Base-by-base conservation (phyloP, 805 yeast genomes). In the Candida caryicola region DNA sequence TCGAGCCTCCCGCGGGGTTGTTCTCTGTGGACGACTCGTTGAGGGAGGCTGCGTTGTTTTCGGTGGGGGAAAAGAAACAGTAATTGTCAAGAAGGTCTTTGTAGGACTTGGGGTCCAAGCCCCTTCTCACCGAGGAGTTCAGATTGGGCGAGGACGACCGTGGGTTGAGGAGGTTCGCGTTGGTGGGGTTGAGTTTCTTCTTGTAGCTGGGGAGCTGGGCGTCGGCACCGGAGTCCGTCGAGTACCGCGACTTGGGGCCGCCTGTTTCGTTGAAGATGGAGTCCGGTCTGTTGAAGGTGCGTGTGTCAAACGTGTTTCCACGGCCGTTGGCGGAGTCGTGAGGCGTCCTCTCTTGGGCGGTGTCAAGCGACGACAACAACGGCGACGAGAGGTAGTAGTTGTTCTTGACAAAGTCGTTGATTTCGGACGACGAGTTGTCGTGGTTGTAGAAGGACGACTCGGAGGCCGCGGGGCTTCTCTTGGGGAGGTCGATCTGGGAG, bases 11-110 rank as follows among this genome's bases (percentile, higher is more conserved):
- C 25, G 19, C 23, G n/a, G 28, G 8, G 12, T 30, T 23, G 17
- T 21, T 23, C 18, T n/a, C 18, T 23, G 36, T 17, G 8, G 17
- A 7, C 6, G 14, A 17, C 9, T 43, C 12, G 10, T 36, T 43
- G 13, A 41, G 15, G 15, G 33, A 16, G 8, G 36, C 53, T 16
- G 47, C 43, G 15, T 51, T 47, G 25, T 46, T 49, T 6, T 41
- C 42, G n/a, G 45, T 32, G n/a, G 49, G 47, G 3, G 62, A 49
- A 39, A 74, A 81, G 49, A 81, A 81, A 47, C 87, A 81, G 50
- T 77, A 81, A 19, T 75, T 71, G 34, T 79, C 79, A 36, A 81
- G 57, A 15, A 81, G 57, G 41, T 79, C 77, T 45, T 74, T 72
- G 50, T 81, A 81, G 1, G 79, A 64, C 47, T 73, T 69, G 4